phyloP scores from a whole-genome alignment of 2,329 filamentous ascomycete species.

The Orbilia oligospora region DNA sequence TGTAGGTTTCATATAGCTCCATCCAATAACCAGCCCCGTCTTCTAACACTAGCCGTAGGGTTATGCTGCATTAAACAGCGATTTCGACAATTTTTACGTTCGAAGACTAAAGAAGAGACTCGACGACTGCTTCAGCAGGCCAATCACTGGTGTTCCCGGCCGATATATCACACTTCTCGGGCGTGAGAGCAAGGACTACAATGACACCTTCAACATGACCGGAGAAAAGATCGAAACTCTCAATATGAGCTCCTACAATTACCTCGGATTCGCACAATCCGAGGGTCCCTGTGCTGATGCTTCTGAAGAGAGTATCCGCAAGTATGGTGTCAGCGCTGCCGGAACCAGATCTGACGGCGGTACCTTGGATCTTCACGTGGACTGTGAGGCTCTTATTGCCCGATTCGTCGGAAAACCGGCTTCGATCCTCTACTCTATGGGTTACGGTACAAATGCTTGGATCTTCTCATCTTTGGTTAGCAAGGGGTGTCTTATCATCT shows the following conservation, averaged over 20 bases:
- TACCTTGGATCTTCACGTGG: constrained; percentile 86
- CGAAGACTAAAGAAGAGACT: constrained; percentile 92
- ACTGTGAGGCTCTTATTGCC: constrained; percentile 91
- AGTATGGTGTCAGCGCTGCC: constrained; percentile 85
- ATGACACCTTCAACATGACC: constrained; percentile 87
- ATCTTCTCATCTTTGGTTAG: constrained; percentile 92
- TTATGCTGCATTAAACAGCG: constrained; percentile 94
- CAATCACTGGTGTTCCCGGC: constrained; percentile 92
- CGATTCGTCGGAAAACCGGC: constrained; percentile 93
- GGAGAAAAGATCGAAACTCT: constrained; percentile 94
- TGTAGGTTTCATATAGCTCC: constrained; percentile 61
- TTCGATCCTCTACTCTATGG: constrained; percentile 99
- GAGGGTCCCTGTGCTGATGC: constrained; percentile 96
- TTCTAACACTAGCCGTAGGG: constrained; percentile 69
- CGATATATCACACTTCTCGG: constrained; percentile 94
- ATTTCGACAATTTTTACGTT: constrained; percentile 99
- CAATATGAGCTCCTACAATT: constrained; percentile 99
- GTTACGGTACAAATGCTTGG: constrained; percentile 94
- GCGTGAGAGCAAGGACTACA: constrained; percentile 90
- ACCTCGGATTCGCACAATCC: constrained; percentile 97
- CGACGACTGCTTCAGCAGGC: constrained; percentile 95
- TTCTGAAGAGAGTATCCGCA: constrained; percentile 86
- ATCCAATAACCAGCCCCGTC: constrained; percentile 1
- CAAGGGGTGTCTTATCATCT: constrained; percentile 94
- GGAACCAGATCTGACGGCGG: constrained; percentile 87